Conservation (phyloP, 805 yeast species). For the Ascoidea tarda region DNA sequence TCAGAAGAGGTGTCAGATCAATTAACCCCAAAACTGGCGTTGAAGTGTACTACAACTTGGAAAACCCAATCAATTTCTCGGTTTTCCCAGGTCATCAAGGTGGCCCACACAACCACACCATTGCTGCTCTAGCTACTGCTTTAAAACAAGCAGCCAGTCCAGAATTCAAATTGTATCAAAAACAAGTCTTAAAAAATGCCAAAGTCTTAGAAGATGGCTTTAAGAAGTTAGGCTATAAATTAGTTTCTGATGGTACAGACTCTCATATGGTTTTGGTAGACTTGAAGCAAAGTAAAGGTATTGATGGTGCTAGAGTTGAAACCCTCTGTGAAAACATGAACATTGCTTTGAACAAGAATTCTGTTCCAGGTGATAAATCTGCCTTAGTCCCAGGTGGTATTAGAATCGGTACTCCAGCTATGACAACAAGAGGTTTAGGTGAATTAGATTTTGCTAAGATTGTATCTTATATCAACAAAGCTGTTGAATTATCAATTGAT, state of each 20-base stretch:
- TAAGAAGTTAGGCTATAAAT: conserved; percentile 43
- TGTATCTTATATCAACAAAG: conserved; percentile 65
- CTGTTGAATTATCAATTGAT: conserved; percentile 53
- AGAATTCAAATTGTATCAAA: conserved; percentile 78
- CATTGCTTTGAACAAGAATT: conserved; percentile 92
- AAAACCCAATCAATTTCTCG: conserved; percentile 84
- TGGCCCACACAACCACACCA: conserved; percentile 98
- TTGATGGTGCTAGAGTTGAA: conserved; percentile 96
- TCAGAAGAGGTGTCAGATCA: conserved; percentile 84
- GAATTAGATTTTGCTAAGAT: conserved; percentile 68
- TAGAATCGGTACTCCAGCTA: conserved; percentile 96
- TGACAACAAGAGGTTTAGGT: conserved; percentile 91
- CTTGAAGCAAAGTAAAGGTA: conserved; percentile 53
- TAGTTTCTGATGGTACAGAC: conserved; percentile 91
- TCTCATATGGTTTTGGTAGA: conserved; percentile 83
- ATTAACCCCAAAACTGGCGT: conserved; percentile 71
- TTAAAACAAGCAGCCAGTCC: conserved; percentile 84
- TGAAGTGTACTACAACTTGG: conserved; percentile 76
- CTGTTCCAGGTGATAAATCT: conserved; percentile 92
- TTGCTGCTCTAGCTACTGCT: conserved; percentile 91
- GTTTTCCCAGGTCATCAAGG: conserved; percentile 99
- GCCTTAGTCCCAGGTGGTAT: conserved; percentile 94
- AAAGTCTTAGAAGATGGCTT: conserved; percentile 60
- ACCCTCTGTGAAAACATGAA: conserved; percentile 77
- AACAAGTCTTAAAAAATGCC: conserved; percentile 72